Base-by-base conservation (phyloP, 768 basidiomycete genomes). In the Agaricus sinodeliciosus region DNA sequence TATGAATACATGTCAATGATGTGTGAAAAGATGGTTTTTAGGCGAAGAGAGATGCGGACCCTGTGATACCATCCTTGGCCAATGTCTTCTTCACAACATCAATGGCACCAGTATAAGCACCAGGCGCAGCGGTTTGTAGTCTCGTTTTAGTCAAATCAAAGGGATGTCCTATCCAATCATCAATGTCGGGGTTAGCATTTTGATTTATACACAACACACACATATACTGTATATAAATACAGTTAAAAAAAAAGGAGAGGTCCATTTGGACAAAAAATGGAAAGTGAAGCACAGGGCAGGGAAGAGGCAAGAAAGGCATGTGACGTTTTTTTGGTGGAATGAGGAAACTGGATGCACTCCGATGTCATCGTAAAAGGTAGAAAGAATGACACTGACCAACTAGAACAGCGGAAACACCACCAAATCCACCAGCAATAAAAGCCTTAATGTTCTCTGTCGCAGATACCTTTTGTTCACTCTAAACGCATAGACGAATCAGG, bases 81-180 rank as follows among this genome's bases (percentile, higher is more conserved):
- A 98, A 58, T 0, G 87, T 85, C 72, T 91, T 89, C 71, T 83
- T 87, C 44, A 97, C 92, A 26, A 95, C 95, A 69, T 99, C 95
- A 18, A 97, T 60, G 1, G 91, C 92, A 40, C 96, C 93, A 37
- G 77, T 92, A 71, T 99, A 99, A 43, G 81, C 77, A 3, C 96
- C 94, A 9, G 87, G 81, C 13, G 81, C 60, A 9, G 96, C 95
- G 4, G 96, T 98, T 69, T 99, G 96, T 56, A 99, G 68, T 41
- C 95, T 80, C n/a, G 90, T 93, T 73, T 94, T 94, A 54, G 91
- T 96, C 63, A 98, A 73, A 71, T 99, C 96, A 66, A 98, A 99
- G 8, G 96, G 96, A 64, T 99, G 96, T 1, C 96, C 95, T 91
- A 58, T 22, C 12, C 15, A 41, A 51, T 19, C 12, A 16, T 48